Base-by-base conservation (phyloP, 1,139 yeast genomes). In the Casaregolazyma suthepensis region DNA sequence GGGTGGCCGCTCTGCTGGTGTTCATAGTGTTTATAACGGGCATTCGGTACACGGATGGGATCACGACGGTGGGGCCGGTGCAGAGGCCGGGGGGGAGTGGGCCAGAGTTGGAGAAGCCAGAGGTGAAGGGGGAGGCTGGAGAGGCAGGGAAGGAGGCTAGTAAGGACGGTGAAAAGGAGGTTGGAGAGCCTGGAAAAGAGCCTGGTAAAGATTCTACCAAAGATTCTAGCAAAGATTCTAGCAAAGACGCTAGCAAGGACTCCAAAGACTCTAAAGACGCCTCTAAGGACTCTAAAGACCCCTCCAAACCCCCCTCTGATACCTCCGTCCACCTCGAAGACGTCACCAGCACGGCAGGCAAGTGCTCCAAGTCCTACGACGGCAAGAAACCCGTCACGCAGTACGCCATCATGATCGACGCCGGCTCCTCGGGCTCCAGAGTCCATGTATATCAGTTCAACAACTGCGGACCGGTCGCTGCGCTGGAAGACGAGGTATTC, bases 401-500 rank as follows among this genome's bases (percentile, higher is more conserved):
- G 65, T 84, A 77, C 60, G 97, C 91, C 40, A 80, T 93, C 29
- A 89, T 93, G 96, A 76, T 93, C 52, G 99, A 93, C 72, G 99
- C 98, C 2, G 99, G 99, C 13, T 89, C 97, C 2, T 86, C 96
- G 6, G 99, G 99, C 35, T 90, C 97, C 23, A 83, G 99, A 69
- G 88, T 93, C 40, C 99, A 93, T 69, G 85, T 93, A 40, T 93
- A 93, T 72, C 84, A 87, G 66, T 93, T 93, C 73, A 87, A 89
- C 72, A 82, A 89, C 53, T 90, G 98, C 66, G 63, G 61, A 75
- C 78, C 53, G 76, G 93, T 96, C 54, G 99, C 99, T 43, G 76
- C 72, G 55, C 81, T 94, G 60, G 72, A 89, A 55, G 75, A 78
- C 49, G 99, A 93, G 73, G 80, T 78, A 53, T 94, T 93, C 68